phyloP scores from a whole-genome alignment of 495 filamentous ascomycete species.

The Neurospora sp. region DNA sequence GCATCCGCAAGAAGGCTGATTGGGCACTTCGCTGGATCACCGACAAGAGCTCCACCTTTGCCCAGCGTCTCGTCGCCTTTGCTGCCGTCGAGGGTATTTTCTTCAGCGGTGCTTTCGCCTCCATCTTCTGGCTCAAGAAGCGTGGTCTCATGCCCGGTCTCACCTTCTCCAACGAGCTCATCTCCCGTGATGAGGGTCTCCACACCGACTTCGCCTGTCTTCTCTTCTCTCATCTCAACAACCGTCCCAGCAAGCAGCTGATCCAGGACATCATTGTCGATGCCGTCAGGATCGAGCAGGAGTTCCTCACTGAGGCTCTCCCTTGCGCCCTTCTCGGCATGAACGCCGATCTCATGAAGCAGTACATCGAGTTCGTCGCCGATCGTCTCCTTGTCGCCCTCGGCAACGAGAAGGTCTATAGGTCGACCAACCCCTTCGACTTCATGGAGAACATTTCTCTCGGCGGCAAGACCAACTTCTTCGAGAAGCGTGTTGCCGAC shows the following conservation, averaged over 20 bases:
- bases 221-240: constrained; percentile 88
- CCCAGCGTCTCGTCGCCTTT: constrained; percentile 91
- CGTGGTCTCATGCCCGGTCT: constrained; percentile 97
- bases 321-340: constrained; percentile 89
- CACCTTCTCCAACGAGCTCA: constrained; percentile 98
- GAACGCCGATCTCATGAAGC: constrained; percentile 95
- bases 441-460: constrained; percentile 99
- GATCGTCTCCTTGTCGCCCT: constrained; percentile 88
- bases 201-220: constrained; percentile 99
- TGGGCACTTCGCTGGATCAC: constrained; percentile 95
- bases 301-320: constrained; percentile 94
- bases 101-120: constrained; percentile 98
- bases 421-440: constrained; percentile 91
- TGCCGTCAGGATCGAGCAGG: constrained; percentile 89
- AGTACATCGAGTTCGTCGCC: constrained; percentile 99
- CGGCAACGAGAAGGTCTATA: constrained; percentile 89
- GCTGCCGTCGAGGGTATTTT: constrained; percentile 99
- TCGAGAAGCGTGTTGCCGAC: constrained; percentile 98
- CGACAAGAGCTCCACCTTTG: constrained; percentile 87
- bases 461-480: constrained; percentile 99
- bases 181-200: constrained; percentile 98
- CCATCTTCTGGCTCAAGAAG: constrained; percentile 99
- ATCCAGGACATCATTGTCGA: constrained; percentile 86
- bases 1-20: constrained; percentile 95
- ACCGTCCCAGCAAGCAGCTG: constrained; percentile 71